These are phyloP conservation scores for Pichia sp. DNA, from an alignment of 1,139 yeast species.

Conservation along the genomic window DNA sequence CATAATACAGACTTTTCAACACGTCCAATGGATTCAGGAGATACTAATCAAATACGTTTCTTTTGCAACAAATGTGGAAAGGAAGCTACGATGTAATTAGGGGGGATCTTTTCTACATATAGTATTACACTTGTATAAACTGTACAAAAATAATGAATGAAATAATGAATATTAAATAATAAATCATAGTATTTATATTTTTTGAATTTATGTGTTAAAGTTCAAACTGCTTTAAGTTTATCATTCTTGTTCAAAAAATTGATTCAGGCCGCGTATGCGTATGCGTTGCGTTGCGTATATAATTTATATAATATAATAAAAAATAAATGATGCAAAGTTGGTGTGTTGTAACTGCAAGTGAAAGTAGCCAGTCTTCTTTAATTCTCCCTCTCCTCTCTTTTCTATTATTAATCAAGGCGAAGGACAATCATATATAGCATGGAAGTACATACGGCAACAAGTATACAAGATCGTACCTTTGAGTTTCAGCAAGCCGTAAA, in stretches of 20 bases:
- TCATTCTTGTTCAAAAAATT: too few species aligned
- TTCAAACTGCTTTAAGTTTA: too few species aligned
- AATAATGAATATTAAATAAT: neutral
- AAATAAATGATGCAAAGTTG: too few species aligned
- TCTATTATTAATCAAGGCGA: neutral
- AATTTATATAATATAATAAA: too few species aligned
- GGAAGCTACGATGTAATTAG: slow-evolving; percentile 2
- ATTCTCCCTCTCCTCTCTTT: neutral
- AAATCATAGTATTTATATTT: too few species aligned
- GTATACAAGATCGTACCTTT: slow-evolving; percentile 69
- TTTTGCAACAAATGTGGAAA: slow-evolving; percentile 25
- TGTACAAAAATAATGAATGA: neutral
- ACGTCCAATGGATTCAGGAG: slow-evolving; percentile 14
- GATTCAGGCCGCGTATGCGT: too few species aligned
- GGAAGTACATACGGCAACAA: slow-evolving; percentile 22
- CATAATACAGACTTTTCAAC: slow-evolving; percentile 13
- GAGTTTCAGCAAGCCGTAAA: slow-evolving; percentile 85
- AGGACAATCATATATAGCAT: slow-evolving; percentile 4
- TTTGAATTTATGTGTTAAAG: too few species aligned
- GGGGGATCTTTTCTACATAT: neutral
- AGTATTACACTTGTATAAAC: neutral
- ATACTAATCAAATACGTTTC: slow-evolving; percentile 18
- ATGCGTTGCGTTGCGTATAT: too few species aligned
- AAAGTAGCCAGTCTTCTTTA: too few species aligned
- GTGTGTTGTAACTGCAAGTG: too few species aligned